Conservation (phyloP, 352 stramenopile species). For the Halophytophthora polymorphica region DNA sequence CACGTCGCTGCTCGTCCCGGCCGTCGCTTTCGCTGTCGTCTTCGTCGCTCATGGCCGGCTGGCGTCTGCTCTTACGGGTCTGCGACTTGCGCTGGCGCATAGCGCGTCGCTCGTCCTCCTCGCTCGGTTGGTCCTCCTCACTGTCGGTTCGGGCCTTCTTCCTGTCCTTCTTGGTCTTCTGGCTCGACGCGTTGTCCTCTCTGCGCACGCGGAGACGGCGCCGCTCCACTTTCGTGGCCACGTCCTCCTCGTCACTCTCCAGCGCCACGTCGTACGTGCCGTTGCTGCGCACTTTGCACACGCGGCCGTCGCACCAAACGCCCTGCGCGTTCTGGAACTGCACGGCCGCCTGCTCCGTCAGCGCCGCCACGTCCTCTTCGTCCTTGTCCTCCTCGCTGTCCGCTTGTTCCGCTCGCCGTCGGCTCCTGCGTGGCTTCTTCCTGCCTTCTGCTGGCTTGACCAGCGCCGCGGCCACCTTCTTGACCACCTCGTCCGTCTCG, state of each 20-base stretch:
- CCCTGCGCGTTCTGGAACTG: conserved; percentile 40
- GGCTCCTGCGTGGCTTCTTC: conserved; percentile 10
- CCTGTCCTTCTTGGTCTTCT: conserved; percentile 11
- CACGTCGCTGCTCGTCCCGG: conserved; percentile 13
- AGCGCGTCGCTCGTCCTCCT: conserved; percentile 14
- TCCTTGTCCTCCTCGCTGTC: conserved; percentile 14
- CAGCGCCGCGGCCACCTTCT: conserved; percentile 21
- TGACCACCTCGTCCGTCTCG: conserved; percentile 25
- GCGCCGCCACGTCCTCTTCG: conserved; percentile 2
- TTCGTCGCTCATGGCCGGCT: conserved; percentile 8
- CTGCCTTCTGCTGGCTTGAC: conserved; percentile 18
- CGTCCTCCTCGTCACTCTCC: conserved; percentile 35
- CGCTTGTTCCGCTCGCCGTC: conserved; percentile 8
- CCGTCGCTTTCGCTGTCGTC: conserved; percentile 15
- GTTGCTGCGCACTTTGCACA: conserved; percentile 36
- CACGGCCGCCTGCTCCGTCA: conserved; percentile 26
- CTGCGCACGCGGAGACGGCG: conserved; percentile 22
- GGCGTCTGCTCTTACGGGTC: conserved; percentile 8
- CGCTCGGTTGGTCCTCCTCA: conserved; percentile 16
- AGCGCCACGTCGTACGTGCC: conserved; percentile 45
- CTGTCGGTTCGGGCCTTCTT: conserved; percentile 7
- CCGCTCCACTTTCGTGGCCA: conserved; percentile 28
- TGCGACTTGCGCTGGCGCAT: conserved; percentile 24
- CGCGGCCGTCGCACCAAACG: conserved; percentile 28
- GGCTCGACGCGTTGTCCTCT: conserved; percentile 7